Evolutionary conservation across 2,329 filamentous ascomycete species (phyloP).

Genomic region (Fusarium fujikuroi): DNA sequence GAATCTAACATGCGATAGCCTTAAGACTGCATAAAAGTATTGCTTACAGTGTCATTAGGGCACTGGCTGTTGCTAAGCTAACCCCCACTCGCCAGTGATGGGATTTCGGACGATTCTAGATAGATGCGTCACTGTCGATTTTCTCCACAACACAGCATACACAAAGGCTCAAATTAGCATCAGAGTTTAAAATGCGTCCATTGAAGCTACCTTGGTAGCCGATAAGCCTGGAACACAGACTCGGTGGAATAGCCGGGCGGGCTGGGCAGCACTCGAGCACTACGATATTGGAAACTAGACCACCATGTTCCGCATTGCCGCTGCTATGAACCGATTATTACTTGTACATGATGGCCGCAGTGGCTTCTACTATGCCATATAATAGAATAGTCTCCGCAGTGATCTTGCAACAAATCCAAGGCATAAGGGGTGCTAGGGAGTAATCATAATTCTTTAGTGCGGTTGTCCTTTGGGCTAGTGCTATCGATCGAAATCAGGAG

Average conservation of each 20-base stretch:
- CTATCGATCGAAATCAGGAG: background rate
- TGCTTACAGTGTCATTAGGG: background rate
- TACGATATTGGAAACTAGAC: background rate
- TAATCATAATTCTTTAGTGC: background rate
- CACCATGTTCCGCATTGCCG: background rate
- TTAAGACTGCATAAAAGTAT: background rate
- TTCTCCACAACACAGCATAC: background rate
- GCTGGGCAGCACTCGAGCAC: background rate
- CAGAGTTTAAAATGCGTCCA: rapidly evolving
- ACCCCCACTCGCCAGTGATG: slow-evolving; percentile 15
- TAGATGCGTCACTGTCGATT: background rate
- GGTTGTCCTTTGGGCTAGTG: background rate
- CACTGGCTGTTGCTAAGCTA: background rate
- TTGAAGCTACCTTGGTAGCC: background rate
- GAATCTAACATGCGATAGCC: background rate
- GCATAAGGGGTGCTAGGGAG: background rate
- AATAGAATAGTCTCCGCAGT: background rate
- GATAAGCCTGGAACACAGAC: background rate
- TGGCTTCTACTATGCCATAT: background rate
- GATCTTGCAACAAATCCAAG: background rate
- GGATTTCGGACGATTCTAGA: background rate
- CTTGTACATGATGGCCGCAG: background rate
- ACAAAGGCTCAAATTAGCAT: background rate
- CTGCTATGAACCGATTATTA: background rate
- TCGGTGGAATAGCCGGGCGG: background rate